Evolutionary conservation across 208 protist genomes (phyloP).

Genomic region (Giardia duodenalis): DNA sequence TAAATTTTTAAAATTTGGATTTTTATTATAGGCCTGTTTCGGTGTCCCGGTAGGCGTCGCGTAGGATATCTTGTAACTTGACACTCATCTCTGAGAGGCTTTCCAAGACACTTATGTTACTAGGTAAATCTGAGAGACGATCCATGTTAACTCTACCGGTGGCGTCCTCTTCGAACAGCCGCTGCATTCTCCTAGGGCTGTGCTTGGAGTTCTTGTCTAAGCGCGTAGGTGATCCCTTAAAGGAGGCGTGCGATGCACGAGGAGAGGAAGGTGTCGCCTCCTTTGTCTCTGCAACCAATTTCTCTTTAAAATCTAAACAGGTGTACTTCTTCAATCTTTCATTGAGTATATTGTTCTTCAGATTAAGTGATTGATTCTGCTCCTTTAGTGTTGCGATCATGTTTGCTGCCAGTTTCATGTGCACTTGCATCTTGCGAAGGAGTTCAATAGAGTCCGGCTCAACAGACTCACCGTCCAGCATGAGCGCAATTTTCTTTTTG

Average conservation of each 20-base stretch:
- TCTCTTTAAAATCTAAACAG: neutral
- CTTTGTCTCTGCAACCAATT: neutral
- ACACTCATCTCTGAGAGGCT: neutral
- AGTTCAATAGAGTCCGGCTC: neutral
- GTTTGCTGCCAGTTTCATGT: neutral
- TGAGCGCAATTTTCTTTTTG: neutral
- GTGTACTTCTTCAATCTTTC: neutral
- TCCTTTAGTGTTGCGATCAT: neutral
- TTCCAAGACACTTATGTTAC: neutral
- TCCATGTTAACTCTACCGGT: neutral
- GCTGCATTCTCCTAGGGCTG: too few relatives aligned
- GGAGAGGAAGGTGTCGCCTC: too few relatives aligned
- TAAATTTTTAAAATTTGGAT: conserved; percentile 3
- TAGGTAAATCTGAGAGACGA: neutral
- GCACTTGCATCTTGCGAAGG: neutral
- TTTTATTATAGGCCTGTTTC: neutral
- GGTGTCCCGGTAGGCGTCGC: neutral
- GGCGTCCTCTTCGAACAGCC: too few relatives aligned
- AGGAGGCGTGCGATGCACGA: too few relatives aligned
- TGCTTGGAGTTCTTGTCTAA: too few relatives aligned
- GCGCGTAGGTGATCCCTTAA: too few relatives aligned
- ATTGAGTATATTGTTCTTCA: neutral
- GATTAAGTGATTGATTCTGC: neutral
- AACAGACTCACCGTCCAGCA: neutral
- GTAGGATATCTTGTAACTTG: neutral